These are phyloP conservation scores for Kuraishia molischiana DNA, from an alignment of 805 yeast genomes.

Conservation along the genomic window DNA sequence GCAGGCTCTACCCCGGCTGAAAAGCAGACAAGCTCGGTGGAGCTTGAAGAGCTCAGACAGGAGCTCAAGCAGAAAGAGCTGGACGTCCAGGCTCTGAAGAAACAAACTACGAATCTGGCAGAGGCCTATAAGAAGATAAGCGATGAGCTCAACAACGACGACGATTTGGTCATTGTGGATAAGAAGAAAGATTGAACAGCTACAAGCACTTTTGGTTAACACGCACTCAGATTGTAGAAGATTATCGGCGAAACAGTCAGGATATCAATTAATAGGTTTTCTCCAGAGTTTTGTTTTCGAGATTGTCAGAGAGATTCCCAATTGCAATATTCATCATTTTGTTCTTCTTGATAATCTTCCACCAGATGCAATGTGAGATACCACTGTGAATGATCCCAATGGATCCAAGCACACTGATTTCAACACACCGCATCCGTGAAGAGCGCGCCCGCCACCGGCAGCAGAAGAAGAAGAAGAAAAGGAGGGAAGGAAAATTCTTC, in stretches of 20 bases:
- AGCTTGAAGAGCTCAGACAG: conserved; percentile 22
- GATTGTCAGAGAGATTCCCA: conserved; percentile 25
- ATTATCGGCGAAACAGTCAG: too few species aligned
- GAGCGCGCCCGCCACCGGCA: neutral
- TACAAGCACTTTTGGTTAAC: neutral
- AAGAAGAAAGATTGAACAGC: conserved; percentile 2
- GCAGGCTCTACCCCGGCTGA: conserved; percentile 9
- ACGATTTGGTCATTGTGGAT: conserved; percentile 4
- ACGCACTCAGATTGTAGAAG: too few species aligned
- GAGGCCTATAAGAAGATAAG: conserved; percentile 28
- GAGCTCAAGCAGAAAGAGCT: conserved; percentile 23
- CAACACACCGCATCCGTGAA: too few species aligned
- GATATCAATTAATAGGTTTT: conserved; percentile 10
- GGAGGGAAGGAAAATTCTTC: neutral
- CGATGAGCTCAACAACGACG: conserved; percentile 5
- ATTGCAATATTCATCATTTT: conserved; percentile 18
- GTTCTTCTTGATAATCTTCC: neutral
- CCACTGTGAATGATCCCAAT: too few species aligned
- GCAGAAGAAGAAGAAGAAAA: neutral
- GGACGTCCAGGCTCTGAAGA: conserved; percentile 29
- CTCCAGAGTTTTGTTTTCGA: conserved; percentile 15
- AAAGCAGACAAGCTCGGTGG: conserved; percentile 14
- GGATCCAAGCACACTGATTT: too few species aligned
- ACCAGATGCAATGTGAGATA: too few species aligned
- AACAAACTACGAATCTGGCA: conserved; percentile 29